These are phyloP conservation scores for Ascochyta fabae DNA, from an alignment of 2,329 filamentous ascomycete genomes.

Conservation along the genomic window DNA sequence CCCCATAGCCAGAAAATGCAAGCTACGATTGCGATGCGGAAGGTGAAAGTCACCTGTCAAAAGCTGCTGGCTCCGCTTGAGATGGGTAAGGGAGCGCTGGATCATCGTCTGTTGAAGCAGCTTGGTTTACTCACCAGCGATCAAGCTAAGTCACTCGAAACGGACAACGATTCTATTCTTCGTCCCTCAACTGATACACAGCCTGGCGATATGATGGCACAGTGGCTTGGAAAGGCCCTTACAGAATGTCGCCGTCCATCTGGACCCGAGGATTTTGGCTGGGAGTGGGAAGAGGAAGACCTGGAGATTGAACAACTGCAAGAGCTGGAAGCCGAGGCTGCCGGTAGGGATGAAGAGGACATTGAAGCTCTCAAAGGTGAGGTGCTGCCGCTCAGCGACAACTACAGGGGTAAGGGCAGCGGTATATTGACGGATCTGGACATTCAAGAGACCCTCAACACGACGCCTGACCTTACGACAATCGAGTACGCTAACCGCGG, in stretches of 20 bases:
- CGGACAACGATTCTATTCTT: slow-evolving; percentile 56
- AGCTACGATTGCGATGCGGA: slow-evolving; percentile 53
- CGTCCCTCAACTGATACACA: slow-evolving; percentile 38
- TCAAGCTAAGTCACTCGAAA: slow-evolving; percentile 68
- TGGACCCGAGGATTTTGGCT: slow-evolving; percentile 55
- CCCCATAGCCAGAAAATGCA: slow-evolving; percentile 49
- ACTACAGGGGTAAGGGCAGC: slow-evolving; percentile 43
- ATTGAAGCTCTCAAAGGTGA: slow-evolving; percentile 49
- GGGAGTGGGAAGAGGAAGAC: slow-evolving; percentile 66
- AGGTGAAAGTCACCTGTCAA: slow-evolving; percentile 32
- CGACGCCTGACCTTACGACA: slow-evolving; percentile 63
- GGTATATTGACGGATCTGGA: slow-evolving; percentile 32
- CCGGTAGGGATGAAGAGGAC: slow-evolving; percentile 60
- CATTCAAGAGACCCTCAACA: slow-evolving; percentile 48
- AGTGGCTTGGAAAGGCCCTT: slow-evolving; percentile 65
- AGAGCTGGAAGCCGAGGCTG: slow-evolving; percentile 65
- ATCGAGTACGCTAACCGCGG: slow-evolving; percentile 65
- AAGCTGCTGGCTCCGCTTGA: slow-evolving; percentile 37
- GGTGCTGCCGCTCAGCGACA: slow-evolving; percentile 47
- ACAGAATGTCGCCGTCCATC: slow-evolving; percentile 54
- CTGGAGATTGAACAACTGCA: slow-evolving; percentile 66
- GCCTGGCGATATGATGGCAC: slow-evolving; percentile 51
- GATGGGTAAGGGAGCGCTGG: slow-evolving; percentile 25
- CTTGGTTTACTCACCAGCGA: slow-evolving; percentile 65
- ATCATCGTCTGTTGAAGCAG: slow-evolving; percentile 55